Evolutionary conservation across 371 early-diverging fungal species (phyloP), one percentile per base, ranked within the genome.

Genomic region (Cokeromyces recurvatus): DNA sequence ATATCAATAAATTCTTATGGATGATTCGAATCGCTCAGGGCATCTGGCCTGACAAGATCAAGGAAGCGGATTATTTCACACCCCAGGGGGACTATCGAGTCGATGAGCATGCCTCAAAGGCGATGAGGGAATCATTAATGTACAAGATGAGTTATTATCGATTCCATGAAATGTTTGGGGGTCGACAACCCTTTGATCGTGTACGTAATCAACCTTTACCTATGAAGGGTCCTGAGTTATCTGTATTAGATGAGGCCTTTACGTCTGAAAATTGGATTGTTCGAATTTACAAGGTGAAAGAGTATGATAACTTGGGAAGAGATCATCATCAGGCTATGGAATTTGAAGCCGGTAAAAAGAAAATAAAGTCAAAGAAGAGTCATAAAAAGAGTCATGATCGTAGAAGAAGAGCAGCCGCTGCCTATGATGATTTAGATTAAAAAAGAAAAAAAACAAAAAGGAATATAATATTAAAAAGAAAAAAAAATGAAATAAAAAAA

Each of bases 1-100:
- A 98, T 68, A 95, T 98, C 78, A 98, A 98, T 84, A 98, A 98
- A 73, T 98, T 97, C 71, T 56, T 98, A 66, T 98, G 99, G 99
- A 98, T 98, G 98, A 87, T 98, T 40, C 87, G 98, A 49, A 98
- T 98, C 57, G 95, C 93, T 1, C 92, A 96, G 71, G 97, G 72
- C 43, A 94, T 98, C 1, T 98, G 89, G 72, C 97, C 98, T 2
- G 85, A 94, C 37, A 86, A 92, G 22, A 82, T 98, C 48, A 84
- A 79, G 48, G 99, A 98, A 68, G 51, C 73, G 31, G 74, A 78
- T 32, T 98, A 92, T 67, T 98, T 93, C 54, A 95, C 91, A 23
- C 51, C 75, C 2, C 64, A 79, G 15, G 99, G 99, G 15, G 92
- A 96, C 59, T 98, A 97, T 60, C 78, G 90, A 32, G 91, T 97